These are phyloP conservation scores for Plasmodium falciparum DNA, from an alignment of 169 alveolate species.

Conservation along the genomic window DNA sequence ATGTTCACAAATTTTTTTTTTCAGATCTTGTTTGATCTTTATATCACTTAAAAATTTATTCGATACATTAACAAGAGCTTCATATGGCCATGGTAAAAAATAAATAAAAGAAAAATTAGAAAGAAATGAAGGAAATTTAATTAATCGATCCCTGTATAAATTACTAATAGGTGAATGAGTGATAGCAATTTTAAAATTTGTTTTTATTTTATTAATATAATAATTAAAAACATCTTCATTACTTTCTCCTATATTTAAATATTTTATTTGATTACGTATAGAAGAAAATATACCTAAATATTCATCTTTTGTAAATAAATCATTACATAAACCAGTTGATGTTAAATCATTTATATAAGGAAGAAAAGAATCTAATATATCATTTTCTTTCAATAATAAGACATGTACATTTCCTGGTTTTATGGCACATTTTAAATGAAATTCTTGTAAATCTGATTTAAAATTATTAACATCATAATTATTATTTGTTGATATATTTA, in stretches of 20 bases:
- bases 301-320: constrained; percentile 94
- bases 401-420: constrained; percentile 93
- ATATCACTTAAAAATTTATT: constrained; percentile 89
- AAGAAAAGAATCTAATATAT: constrained; percentile 93
- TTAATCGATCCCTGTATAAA: constrained; percentile 65
- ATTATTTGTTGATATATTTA: constrained; percentile 91
- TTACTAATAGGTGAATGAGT: constrained; percentile 77
- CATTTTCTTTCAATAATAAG: constrained; percentile 94
- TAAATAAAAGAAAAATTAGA: constrained; percentile 93
- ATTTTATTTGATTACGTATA: constrained; percentile 87
- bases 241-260: constrained; percentile 86
- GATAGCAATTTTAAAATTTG: constrained; percentile 80
- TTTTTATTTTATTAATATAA: constrained; percentile 82
- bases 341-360: constrained; percentile 95
- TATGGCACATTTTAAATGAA: constrained; percentile 94
- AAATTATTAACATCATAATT: constrained; percentile 92
- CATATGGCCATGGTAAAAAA: constrained; percentile 98
- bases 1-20: constrained; percentile 89
- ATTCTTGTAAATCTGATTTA: constrained; percentile 92
- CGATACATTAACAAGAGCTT: constrained; percentile 95
- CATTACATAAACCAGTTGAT: constrained; percentile 96
- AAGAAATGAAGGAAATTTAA: constrained; percentile 62
- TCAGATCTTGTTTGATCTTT: constrained; percentile 90
- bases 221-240: constrained; percentile 89
- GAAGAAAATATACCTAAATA: constrained; percentile 91